Evolutionary conservation across 2,329 filamentous ascomycete species (phyloP).

Genomic region (Fusarium neocosmosporiellum): DNA sequence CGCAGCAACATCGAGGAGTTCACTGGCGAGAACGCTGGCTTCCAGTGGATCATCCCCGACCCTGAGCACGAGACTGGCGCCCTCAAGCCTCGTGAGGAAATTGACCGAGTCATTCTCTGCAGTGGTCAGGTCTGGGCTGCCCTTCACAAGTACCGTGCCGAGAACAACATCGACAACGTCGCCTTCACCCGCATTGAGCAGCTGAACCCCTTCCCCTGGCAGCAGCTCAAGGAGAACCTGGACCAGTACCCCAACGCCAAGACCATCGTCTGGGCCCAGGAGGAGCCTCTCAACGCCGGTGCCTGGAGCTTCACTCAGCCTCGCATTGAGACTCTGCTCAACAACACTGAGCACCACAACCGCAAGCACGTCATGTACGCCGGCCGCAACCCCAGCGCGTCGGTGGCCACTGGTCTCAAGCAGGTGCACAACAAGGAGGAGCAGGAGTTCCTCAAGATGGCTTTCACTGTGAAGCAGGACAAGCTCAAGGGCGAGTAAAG

Average conservation of each 20-base stretch:
- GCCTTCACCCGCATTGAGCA: constrained; percentile 97
- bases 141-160: constrained; percentile 88
- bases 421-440: constrained; percentile 90
- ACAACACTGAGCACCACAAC: constrained; percentile 92
- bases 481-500: constrained; percentile 75
- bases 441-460: constrained; percentile 78
- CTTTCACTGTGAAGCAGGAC: constrained; percentile 73
- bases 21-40: constrained; percentile 83
- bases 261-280: constrained; percentile 96
- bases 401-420: constrained; percentile 94
- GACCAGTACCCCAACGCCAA: constrained; percentile 97
- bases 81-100: constrained; percentile 84
- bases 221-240: constrained; percentile 94
- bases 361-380: constrained; percentile 98
- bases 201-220: constrained; percentile 98
- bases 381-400: constrained; percentile 91
- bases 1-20: constrained; percentile 93
- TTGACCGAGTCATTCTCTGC: constrained; percentile 95
- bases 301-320: constrained; percentile 98
- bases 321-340: constrained; percentile 94
- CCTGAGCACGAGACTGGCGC: constrained; percentile 80
- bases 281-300: constrained; percentile 97
- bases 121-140: constrained; percentile 93
- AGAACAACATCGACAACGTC: constrained; percentile 87
- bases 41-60: constrained; percentile 96